Base-by-base conservation (phyloP, 2,329 filamentous ascomycete species). In the Microcyclosporella mali region DNA sequence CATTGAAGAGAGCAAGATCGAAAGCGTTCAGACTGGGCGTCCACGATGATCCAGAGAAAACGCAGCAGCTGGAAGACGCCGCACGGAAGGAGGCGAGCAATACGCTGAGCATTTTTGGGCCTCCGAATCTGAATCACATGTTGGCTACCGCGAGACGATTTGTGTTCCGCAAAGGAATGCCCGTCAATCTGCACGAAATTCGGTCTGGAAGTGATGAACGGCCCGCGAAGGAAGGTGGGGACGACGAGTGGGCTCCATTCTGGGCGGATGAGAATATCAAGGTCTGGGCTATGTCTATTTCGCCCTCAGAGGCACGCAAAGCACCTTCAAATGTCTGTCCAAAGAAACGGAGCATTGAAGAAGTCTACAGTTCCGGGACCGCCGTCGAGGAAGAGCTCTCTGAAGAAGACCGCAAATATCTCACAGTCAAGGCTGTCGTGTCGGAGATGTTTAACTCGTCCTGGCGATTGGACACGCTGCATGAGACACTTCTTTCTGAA, bases 91-190 rank as follows among this genome's bases (percentile, higher is more conserved):
- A 64, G 50, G 3, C 62, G 32, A 64, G 59, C 41, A 54, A 60
- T 11, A 66, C 64, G 14, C 59, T 88, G 45, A 77, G 74, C n/a
- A 70, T 97, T 10, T 85, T 94, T 60, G 89, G 86, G 2, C 81
- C 83, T 3, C 79, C 80, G 39, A 97, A 97, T 60, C 66, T 97
- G 41, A 77, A 81, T 34, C 84, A 95, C 59, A 74, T 79, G 4
- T 66, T 98, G 43, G 89, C 88, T n/a, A 86, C 88, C 0, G 82
- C 84, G 12, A 78, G 92, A 34, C 73, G 82, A 25, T 95, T 95
- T 64, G 79, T 97, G 37, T 90, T 95, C 56, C 78, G 92, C 29
- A 88, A 86, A 55, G 83, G 86, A 0, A 75, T 94, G 60, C 83
- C 84, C 0, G 67, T 95, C n/a, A 70, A 69, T 25, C 73, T 83